phyloP scores from a whole-genome alignment of 169 alveolate species.

The Eimeria zaria region DNA sequence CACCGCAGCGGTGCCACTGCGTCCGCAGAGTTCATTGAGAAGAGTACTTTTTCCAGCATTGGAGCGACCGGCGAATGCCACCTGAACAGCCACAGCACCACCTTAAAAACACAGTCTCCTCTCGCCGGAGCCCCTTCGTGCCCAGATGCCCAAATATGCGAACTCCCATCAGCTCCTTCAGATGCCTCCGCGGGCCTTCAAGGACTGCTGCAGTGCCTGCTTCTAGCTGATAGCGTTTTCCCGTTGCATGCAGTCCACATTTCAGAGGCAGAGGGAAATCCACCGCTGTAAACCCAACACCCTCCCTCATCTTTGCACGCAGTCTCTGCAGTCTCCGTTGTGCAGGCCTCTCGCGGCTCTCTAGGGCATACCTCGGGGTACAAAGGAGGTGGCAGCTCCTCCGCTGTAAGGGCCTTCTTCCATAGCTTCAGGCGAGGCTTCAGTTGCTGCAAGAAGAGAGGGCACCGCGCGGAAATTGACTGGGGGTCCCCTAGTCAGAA shows the following conservation, averaged over 20 bases:
- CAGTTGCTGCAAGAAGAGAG: constrained; percentile 74
- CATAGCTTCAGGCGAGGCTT: constrained; percentile 78
- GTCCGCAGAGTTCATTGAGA: constrained; percentile 84
- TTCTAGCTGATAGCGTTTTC: too few relatives aligned
- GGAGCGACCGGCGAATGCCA: constrained; percentile 87
- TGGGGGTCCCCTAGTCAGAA: constrained; percentile 39
- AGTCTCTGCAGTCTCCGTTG: neutral
- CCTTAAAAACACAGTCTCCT: neutral
- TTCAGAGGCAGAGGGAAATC: neutral
- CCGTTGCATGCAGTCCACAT: neutral
- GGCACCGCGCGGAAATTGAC: constrained; percentile 79
- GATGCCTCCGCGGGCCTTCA: neutral
- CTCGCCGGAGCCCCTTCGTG: neutral
- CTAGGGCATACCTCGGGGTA: constrained; percentile 64
- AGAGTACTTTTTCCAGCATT: constrained; percentile 86
- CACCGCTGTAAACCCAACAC: neutral
- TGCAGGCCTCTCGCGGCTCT: neutral
- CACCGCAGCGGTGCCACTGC: constrained; percentile 81
- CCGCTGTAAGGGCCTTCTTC: constrained; percentile 68
- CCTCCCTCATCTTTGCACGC: neutral
- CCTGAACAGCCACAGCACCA: constrained; percentile 45
- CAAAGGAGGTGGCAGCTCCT: constrained; percentile 81
- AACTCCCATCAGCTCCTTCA: neutral
- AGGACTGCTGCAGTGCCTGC: too few relatives aligned
- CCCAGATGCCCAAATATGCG: neutral